Evolutionary conservation across 2,329 filamentous ascomycete species (phyloP).

Genomic region (Tolypocladium tundrense): DNA sequence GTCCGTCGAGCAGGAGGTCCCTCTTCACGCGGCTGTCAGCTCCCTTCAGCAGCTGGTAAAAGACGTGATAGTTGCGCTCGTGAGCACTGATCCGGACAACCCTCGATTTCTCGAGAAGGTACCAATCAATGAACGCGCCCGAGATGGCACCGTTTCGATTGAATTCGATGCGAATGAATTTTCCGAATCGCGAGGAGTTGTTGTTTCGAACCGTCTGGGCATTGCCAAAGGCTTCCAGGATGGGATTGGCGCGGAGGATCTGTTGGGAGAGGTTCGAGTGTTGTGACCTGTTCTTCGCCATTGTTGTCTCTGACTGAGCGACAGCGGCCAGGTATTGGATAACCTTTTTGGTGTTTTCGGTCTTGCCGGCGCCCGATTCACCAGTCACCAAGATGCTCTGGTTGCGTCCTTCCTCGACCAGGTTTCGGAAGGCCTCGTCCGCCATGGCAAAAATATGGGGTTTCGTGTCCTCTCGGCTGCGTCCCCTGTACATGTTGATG

Average conservation of each 20-base stretch:
- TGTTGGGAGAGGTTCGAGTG: slow-evolving; percentile 89
- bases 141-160: slow-evolving; percentile 79
- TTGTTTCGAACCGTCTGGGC: slow-evolving; percentile 97
- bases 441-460: slow-evolving; percentile 98
- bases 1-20: slow-evolving; percentile 63
- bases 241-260: slow-evolving; percentile 91
- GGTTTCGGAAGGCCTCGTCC: slow-evolving; percentile 88
- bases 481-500: slow-evolving; percentile 94
- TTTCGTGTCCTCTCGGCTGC: slow-evolving; percentile 84
- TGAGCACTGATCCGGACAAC: slow-evolving; percentile 80
- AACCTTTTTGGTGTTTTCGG: slow-evolving; percentile 98
- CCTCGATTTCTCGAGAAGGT: slow-evolving; percentile 93
- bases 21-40: slow-evolving; percentile 64
- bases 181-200: slow-evolving; percentile 96
- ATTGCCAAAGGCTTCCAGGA: slow-evolving; percentile 95
- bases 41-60: slow-evolving; percentile 89
- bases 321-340: slow-evolving; percentile 97
- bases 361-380: slow-evolving; percentile 96
- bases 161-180: slow-evolving; percentile 97
- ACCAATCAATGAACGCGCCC: slow-evolving; percentile 98
- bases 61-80: slow-evolving; percentile 94
- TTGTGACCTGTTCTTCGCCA: slow-evolving; percentile 44
- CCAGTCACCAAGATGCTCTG: slow-evolving; percentile 97
- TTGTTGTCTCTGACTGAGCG: slow-evolving; percentile 67
- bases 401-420: slow-evolving; percentile 90